Evolutionary conservation across 1,284 basidiomycete species (phyloP).

Genomic region (Malassezia globosa): DNA sequence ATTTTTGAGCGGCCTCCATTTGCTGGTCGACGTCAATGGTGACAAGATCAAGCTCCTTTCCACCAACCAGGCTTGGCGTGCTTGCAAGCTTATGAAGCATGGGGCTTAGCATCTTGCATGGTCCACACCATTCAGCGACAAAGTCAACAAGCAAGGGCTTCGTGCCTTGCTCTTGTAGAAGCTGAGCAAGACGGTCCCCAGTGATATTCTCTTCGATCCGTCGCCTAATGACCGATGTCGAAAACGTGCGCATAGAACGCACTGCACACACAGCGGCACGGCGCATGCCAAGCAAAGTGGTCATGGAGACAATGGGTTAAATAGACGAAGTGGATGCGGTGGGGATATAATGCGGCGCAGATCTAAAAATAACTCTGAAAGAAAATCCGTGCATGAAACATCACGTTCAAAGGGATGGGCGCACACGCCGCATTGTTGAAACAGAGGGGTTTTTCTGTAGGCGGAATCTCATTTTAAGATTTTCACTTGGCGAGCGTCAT

Average conservation of each 20-base stretch:
- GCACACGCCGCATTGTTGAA: too few species aligned
- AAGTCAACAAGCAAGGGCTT: constrained; percentile 30
- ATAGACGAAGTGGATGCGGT: too few species aligned
- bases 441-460: too few species aligned
- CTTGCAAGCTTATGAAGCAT: constrained; percentile 22
- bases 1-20: constrained; percentile 22
- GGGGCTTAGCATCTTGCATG: constrained; percentile 35
- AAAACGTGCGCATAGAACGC: constrained; percentile 8
- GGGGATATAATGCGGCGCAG: too few species aligned
- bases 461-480: too few species aligned
- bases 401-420: too few species aligned
- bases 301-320: too few species aligned
- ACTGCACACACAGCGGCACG: too few species aligned
- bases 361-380: too few species aligned
- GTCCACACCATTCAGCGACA: constrained; percentile 33
- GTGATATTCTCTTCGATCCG: constrained; percentile 15
- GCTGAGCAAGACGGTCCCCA: constrained; percentile 6
- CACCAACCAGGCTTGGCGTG: constrained; percentile 18
- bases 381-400: too few species aligned
- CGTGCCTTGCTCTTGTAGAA: constrained; percentile 1
- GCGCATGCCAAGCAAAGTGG: too few species aligned
- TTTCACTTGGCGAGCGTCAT: too few species aligned
- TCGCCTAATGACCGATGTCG: neutral
- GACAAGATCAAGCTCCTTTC: constrained; percentile 23
- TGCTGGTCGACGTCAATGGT: constrained; percentile 31